Percentiles rank a stretch among this genome's conserved stretches.
Evolutionary conservation across 768 basidiomycete genomes (phyloP).

Genomic region (Podaxis pistillaris): DNA sequence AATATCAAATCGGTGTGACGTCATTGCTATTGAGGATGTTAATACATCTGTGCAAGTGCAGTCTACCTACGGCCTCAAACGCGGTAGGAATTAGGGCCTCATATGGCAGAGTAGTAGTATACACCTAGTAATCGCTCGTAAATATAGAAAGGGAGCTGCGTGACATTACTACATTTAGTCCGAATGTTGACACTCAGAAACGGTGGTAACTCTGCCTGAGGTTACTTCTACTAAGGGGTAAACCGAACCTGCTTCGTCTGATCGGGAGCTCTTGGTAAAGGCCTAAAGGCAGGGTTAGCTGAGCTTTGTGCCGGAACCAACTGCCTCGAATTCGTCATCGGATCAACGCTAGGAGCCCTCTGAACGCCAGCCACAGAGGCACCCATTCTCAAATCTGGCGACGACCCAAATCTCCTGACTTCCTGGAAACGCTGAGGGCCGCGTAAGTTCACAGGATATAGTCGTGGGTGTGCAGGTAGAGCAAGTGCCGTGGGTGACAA

Average conservation of each 20-base stretch:
- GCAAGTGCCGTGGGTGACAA: conserved; percentile 23
- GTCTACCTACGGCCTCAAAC: too few relatives aligned
- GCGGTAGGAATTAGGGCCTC: too few relatives aligned
- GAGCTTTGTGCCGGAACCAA: neutral
- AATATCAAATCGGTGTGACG: neutral
- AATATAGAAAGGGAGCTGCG: neutral
- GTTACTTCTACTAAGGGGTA: neutral
- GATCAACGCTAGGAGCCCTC: neutral
- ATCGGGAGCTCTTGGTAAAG: neutral
- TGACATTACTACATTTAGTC: neutral
- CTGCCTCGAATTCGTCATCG: neutral
- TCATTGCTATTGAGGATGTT: neutral
- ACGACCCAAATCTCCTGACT: conserved; percentile 14
- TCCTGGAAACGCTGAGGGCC: conserved; percentile 11
- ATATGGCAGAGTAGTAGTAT: too few relatives aligned
- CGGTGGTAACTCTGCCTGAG: neutral
- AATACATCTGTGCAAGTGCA: too few relatives aligned
- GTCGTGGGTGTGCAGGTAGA: conserved; percentile 24
- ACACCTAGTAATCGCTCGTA: too few relatives aligned
- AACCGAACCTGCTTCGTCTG: neutral
- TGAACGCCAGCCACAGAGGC: neutral
- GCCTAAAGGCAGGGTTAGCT: neutral
- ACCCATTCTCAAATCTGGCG: conserved; percentile 2
- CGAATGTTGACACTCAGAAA: neutral
- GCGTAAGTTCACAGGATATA: conserved; percentile 17